Evolutionary conservation across 441 rosid species (phyloP), one percentile per base, ranked within the genome.

Genomic region (Cnidoscolus chayamansa): DNA sequence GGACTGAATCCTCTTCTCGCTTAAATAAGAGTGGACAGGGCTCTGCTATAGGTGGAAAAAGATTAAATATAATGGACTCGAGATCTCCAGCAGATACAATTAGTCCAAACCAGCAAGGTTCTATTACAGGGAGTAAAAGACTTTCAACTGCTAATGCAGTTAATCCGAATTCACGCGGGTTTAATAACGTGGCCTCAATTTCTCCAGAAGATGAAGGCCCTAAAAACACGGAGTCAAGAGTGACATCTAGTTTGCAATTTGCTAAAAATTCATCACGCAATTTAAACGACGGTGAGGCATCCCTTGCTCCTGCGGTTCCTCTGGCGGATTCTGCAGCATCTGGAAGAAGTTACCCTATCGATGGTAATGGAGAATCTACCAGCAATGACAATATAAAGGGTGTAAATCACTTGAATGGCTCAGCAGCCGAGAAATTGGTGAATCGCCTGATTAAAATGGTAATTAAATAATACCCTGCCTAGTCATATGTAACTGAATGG

Each of bases 381-480:
- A 62, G 13, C 15, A 17, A 7, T 15, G 7, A 7, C n/a, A 19
- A 57, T 16, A 13, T 11, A 9, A 43, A 49, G 68, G 20, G 25
- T 19, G 2, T 51, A 62, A 49, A 20, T 25, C 13, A 49, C 31
- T 43, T 10, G 65, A 54, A 63, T 40, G 67, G 58, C 58, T 17
- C 43, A 17, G 60, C 54, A 35, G 4, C 40, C 0, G 59, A 57
- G 7, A 11, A 54, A 45, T 5, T 4, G 45, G 43, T 58, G 53
- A 68, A 51, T 59, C 50, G n/a, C 17, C 60, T 77, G 70, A 40
- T 5, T 40, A 40, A 0, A 40, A 40, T 40, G 45, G 45, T 40
- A 7, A 40, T 3, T 40, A 40, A 5, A 3, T 3, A 40, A 25
- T 3, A 7, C 45, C 45, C 45, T 40, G 45, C 45, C 40, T 35